Conservation (phyloP, 2,329 filamentous ascomycete genomes). For the Pyricularia pennisetigena region DNA sequence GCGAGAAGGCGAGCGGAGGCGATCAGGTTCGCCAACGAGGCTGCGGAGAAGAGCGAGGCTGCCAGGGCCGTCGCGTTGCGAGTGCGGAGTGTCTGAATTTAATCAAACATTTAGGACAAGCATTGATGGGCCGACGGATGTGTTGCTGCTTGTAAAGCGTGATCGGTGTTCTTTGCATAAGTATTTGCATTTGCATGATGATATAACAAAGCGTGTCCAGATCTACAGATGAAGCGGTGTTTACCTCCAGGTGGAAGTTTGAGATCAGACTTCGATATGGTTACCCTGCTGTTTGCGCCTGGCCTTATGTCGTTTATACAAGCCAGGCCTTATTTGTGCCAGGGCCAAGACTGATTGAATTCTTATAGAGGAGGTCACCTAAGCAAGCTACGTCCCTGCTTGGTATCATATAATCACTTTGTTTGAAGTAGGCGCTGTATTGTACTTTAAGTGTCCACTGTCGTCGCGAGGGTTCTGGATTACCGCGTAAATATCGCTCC, state of each 20-base stretch:
- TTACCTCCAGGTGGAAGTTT: not conserved
- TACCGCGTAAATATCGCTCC: not conserved
- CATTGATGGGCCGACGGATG: not conserved
- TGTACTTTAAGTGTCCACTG: no score
- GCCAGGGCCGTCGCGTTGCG: not conserved
- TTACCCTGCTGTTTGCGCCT: not conserved
- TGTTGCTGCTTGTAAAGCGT: not conserved
- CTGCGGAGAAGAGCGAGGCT: constrained; percentile 11
- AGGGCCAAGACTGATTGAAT: not conserved
- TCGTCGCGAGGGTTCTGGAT: not conserved
- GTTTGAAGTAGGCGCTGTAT: no score
- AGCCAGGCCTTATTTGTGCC: not conserved
- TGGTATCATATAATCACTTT: no score
- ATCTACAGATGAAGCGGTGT: not conserved
- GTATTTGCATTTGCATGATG: not conserved
- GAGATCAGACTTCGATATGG: not conserved
- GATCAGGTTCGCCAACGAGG: constrained; percentile 26
- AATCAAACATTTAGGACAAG: not conserved
- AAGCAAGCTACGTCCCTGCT: no score
- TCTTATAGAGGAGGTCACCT: not conserved
- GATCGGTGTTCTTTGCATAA: not conserved
- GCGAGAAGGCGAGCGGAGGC: not conserved
- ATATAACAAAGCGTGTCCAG: not conserved
- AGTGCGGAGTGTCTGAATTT: not conserved
- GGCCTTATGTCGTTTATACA: not conserved